phyloP scores from a whole-genome alignment of 2,329 filamentous ascomycete genomes.

The Plectosphaerella sp. region DNA sequence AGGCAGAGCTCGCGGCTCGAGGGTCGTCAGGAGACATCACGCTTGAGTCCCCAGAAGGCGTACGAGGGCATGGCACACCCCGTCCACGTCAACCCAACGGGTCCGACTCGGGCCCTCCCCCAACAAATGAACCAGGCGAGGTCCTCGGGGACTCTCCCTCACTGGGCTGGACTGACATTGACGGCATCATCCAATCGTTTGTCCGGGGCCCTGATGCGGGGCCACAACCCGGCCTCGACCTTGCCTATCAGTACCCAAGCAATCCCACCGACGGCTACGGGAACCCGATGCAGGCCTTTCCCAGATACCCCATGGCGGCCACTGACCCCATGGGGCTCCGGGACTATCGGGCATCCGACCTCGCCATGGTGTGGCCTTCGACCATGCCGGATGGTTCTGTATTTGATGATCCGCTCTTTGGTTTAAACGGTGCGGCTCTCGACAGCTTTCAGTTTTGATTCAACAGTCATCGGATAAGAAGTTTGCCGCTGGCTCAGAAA shows the following conservation, averaged over 20 bases:
- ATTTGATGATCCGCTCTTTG: conserved; percentile 24
- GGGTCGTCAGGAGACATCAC: not conserved
- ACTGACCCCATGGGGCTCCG: not conserved
- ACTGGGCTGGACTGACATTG: conserved; percentile 25
- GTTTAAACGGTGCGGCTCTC: conserved; percentile 23
- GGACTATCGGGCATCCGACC: not conserved
- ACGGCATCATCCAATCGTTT: conserved; percentile 31
- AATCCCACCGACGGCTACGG: not conserved
- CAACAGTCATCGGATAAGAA: too few species aligned
- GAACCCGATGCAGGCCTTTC: not conserved
- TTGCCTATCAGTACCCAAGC: not conserved
- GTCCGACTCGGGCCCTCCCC: not conserved
- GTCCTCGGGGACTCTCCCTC: not conserved
- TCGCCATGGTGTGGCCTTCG: conserved; percentile 1
- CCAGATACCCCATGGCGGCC: not conserved
- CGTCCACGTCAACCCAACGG: not conserved
- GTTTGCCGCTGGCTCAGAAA: too few species aligned
- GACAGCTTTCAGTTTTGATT: conserved; percentile 16
- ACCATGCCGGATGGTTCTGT: conserved; percentile 6
- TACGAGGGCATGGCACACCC: not conserved
- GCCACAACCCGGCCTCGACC: not conserved
- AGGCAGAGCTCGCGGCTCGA: conserved; percentile 4
- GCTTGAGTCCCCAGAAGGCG: not conserved
- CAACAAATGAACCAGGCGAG: too few species aligned
- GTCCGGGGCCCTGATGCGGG: conserved; percentile 14